Percentiles rank a stretch among this genome's conserved stretches.
These are phyloP conservation scores for Cyanidiococcus yangmingshanensis DNA, from an alignment of 23 red algal genomes.

Conservation along the genomic window DNA sequence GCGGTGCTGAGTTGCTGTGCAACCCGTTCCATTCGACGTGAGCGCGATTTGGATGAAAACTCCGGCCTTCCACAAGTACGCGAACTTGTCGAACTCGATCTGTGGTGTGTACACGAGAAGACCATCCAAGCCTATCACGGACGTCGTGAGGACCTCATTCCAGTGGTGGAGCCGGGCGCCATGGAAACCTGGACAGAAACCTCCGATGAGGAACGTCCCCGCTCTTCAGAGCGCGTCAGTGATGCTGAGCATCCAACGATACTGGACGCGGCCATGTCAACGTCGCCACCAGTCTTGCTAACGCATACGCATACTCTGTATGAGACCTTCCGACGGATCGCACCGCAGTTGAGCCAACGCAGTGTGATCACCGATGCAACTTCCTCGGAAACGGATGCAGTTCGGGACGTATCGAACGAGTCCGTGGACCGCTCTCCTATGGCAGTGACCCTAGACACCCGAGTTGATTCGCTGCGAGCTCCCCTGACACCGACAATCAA, in stretches of 20 bases:
- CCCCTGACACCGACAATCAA: no score
- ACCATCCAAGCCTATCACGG: constrained; percentile 1
- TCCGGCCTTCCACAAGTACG: constrained; percentile 1
- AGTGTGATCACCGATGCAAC: no score
- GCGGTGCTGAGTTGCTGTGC: not conserved
- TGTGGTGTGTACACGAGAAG: constrained; percentile 18
- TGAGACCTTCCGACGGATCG: not conserved
- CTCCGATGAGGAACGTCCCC: not conserved
- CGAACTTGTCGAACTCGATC: not conserved
- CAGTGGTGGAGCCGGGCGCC: not conserved
- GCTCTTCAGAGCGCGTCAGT: not conserved
- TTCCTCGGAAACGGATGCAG: no score
- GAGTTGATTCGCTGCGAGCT: no score
- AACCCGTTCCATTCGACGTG: not conserved
- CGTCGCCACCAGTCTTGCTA: not conserved
- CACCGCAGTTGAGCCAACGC: not conserved
- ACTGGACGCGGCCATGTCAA: not conserved
- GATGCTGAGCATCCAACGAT: not conserved
- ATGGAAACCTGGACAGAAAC: not conserved
- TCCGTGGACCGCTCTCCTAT: no score
- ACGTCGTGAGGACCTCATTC: not conserved
- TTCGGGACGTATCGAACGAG: no score
- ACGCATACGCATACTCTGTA: not conserved
- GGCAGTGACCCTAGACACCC: no score
- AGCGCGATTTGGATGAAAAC: not conserved